A percentile compares a stretch with the other conserved stretches of the same genome.
These are phyloP conservation scores for Acacia crassicarpa DNA, from an alignment of 306 rosid species.

Conservation along the genomic window DNA sequence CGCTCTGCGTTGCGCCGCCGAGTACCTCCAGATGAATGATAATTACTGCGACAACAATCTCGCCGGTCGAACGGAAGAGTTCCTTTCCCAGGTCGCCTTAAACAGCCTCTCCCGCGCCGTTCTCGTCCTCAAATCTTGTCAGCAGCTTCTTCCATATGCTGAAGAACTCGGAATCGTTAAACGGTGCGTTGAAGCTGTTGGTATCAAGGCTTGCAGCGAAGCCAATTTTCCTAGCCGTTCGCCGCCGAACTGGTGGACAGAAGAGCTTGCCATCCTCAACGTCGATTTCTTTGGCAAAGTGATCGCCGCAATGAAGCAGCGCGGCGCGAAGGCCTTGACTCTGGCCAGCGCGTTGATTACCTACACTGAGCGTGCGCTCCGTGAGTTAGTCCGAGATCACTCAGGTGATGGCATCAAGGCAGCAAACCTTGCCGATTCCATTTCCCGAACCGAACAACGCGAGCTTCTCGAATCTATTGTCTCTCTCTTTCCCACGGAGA, in stretches of 20 bases:
- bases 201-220: conserved; percentile 62
- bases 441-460: conserved; percentile 41
- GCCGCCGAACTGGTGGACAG: conserved; percentile 94
- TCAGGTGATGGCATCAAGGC: conserved; percentile 48
- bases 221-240: conserved; percentile 71
- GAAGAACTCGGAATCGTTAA: conserved; percentile 49
- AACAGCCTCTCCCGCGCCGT: conserved; percentile 60
- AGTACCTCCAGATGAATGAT: conserved; percentile 78
- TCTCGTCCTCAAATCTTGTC: conserved; percentile 68
- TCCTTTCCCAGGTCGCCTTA: conserved; percentile 67
- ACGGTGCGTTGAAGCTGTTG: conserved; percentile 55
- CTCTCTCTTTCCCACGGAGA: conserved; percentile 71
- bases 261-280: conserved; percentile 64
- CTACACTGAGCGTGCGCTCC: conserved; percentile 68
- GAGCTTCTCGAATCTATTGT: conserved; percentile 61
- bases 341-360: conserved; percentile 68
- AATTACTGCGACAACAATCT: conserved; percentile 70
- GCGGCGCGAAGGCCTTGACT: conserved; percentile 54
- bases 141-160: conserved; percentile 55
- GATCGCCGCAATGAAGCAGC: conserved; percentile 57
- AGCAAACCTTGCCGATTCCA: conserved; percentile 22
- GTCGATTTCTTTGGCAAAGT: conserved; percentile 56
- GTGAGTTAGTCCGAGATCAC: conserved; percentile 80
- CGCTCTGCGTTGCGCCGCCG: conserved; percentile 77
- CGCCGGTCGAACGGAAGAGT: conserved; percentile 68